phyloP scores from a whole-genome alignment of 192 early-diverging fungal genomes.

The Radiomyces spectabilis region DNA sequence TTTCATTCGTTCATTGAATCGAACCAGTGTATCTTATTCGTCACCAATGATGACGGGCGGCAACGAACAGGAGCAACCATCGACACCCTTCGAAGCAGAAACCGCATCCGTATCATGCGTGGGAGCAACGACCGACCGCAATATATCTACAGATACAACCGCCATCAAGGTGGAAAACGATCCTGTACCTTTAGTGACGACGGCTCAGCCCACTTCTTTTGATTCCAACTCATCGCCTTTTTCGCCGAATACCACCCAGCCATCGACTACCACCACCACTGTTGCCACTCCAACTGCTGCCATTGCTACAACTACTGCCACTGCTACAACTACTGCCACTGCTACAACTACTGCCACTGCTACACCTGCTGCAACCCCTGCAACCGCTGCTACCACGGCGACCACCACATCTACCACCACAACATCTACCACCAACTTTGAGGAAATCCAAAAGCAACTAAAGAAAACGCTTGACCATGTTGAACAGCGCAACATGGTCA shows the following conservation, averaged over 20 bases:
- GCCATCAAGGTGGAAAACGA: neutral
- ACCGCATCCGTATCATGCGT: too few species aligned
- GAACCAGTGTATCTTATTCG: neutral
- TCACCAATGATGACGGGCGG: neutral
- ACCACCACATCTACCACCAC: constrained; percentile 1
- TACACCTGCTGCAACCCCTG: neutral
- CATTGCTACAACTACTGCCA: neutral
- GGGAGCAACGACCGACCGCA: too few species aligned
- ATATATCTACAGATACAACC: neutral
- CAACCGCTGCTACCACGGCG: constrained; percentile 3
- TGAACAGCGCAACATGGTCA: constrained; percentile 47
- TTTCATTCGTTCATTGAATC: neutral
- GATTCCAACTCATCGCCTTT: too few species aligned
- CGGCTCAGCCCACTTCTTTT: too few species aligned
- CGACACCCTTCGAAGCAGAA: neutral
- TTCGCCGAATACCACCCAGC: neutral
- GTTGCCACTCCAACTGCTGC: neutral
- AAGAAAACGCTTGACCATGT: constrained; percentile 59
- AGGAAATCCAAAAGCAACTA: constrained; percentile 37
- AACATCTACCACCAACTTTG: neutral
- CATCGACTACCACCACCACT: neutral
- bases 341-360: neutral
- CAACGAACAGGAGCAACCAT: too few species aligned
- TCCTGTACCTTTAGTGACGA: too few species aligned
- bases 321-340: constrained; percentile 5